Base-by-base conservation (phyloP, 2,329 filamentous ascomycete genomes). In the Thyridium curvatum region DNA sequence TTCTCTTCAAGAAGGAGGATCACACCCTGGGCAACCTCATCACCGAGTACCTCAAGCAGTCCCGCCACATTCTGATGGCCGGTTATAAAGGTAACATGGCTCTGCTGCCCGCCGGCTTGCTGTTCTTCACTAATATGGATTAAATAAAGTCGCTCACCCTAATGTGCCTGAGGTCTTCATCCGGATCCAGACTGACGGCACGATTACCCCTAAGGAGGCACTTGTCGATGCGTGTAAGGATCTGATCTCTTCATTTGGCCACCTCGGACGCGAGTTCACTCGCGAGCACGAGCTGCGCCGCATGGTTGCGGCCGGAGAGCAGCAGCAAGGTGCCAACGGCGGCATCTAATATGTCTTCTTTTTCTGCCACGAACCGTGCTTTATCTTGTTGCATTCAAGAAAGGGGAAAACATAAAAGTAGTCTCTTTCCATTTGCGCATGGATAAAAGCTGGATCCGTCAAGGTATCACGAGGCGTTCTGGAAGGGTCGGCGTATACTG, bases 1-100 rank as follows among this genome's bases (percentile, higher is more conserved):
- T 98, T 68, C 81, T 87, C 42, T 82, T 98, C 65, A 87, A 88
- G 65, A 97, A 96, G 64, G 93, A 98, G 62, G 93, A 98, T 53
- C 91, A 96, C 66, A 96, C 91, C 1, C 77, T 98, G 18, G 93
- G 84, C 52, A 96, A 98, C 62, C 74, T 98, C 40, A 75, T 98
- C 41, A 78, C 84, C 35, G 82, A 87, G 54, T 86, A 91, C 53
- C 83, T 98, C 41, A 82, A 93, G 66, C 82, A 86, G 60, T 84
- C 87, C 53, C 77, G 80, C 14, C 83, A 94, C 58, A 85, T 98
- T 52, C 71, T 84, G 52, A 94, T 97, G 73, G 82, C 90, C 43
- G 93, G 85, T 12, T 98, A 98, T 73, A 94, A 94, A 65, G 79
- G 85, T 83, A 32, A 32, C 13, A n/a, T n/a, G 7, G 30, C 12